Conservation (phyloP, 2,329 filamentous ascomycete genomes). For the Cercospora janseana region DNA sequence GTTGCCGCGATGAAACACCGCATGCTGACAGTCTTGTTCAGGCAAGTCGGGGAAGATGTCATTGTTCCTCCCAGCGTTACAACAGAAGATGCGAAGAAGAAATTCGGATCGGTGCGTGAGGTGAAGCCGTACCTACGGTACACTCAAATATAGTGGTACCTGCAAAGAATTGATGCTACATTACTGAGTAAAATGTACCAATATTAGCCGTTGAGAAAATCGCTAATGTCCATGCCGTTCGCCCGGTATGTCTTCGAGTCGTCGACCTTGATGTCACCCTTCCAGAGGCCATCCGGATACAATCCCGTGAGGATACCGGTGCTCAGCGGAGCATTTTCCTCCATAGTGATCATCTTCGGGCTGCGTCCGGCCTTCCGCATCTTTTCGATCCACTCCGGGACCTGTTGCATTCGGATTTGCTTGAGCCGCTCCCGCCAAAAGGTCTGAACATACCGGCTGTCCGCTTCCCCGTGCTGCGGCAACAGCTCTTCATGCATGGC, state of each 20-base stretch:
- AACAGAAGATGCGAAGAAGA: conserved; percentile 80
- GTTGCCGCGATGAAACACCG: no score
- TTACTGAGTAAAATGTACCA: no score
- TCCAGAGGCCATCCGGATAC: conserved; percentile 9
- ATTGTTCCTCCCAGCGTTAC: conserved; percentile 82
- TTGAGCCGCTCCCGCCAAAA: conserved; percentile 14
- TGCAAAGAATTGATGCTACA: no score
- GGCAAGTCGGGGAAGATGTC: conserved; percentile 82
- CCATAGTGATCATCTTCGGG: conserved; percentile 20
- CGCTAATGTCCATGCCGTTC: conserved; percentile 10
- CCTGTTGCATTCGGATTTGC: conserved; percentile 7
- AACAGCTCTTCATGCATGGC: conserved; percentile 22
- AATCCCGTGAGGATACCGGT: conserved; percentile 1
- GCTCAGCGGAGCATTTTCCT: conserved; percentile 16
- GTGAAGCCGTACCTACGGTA: conserved; percentile 70
- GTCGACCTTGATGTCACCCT: conserved; percentile 2
- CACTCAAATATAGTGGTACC: conserved; percentile 50
- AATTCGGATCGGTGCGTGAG: conserved; percentile 72
- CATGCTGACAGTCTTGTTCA: no score
- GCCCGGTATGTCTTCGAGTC: conserved; percentile 9
- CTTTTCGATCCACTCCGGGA: conserved; percentile 19
- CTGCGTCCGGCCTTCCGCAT: conserved; percentile 19
- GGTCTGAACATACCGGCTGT: conserved; percentile 1
- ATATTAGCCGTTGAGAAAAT: conserved; percentile 3
- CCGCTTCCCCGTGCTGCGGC: conserved; percentile 10